A percentile compares a stretch with the other conserved stretches of the same genome.
Conservation (phyloP, 2,329 filamentous ascomycete genomes). For the Albophoma yamanashiensis region DNA sequence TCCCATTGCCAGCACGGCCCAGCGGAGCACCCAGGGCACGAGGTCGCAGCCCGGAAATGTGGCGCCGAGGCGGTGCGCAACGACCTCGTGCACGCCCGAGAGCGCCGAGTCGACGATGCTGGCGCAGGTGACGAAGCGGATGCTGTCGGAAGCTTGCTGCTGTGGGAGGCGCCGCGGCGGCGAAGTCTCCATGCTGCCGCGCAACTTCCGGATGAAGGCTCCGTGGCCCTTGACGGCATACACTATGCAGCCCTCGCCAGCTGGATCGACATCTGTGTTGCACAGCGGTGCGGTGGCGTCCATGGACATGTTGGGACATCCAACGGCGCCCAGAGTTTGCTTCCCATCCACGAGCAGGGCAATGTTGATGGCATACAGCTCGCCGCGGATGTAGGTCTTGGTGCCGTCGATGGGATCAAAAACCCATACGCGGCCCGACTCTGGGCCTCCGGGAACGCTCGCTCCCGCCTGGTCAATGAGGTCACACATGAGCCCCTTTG, state of each 20-base stretch:
- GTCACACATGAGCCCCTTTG: conserved; percentile 35
- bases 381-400: conserved; percentile 40
- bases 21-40: conserved; percentile 46
- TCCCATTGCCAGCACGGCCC: conserved; percentile 40
- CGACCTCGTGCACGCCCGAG: conserved; percentile 31
- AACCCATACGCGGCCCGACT: conserved; percentile 38
- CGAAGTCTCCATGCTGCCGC: conserved; percentile 10
- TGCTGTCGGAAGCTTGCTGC: conserved; percentile 2
- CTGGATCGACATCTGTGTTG: conserved; percentile 32
- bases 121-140: conserved; percentile 37
- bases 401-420: conserved; percentile 53
- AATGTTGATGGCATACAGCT: conserved; percentile 48
- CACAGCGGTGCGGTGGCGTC: conserved; percentile 26
- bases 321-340: conserved; percentile 40
- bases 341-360: conserved; percentile 38
- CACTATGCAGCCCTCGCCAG: conserved; percentile 35
- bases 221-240: conserved; percentile 39
- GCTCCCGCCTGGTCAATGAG: conserved; percentile 41
- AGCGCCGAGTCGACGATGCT: conserved; percentile 36
- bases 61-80: conserved; percentile 30
- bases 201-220: conserved; percentile 33
- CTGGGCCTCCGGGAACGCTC: conserved; percentile 20
- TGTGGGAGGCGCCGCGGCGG: conserved; percentile 21
- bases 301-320: conserved; percentile 32
- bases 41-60: conserved; percentile 38